Percentiles rank a stretch among this genome's conserved stretches.
phyloP scores from a whole-genome alignment of 257 asterid genomes.

The Echites panduratus region DNA sequence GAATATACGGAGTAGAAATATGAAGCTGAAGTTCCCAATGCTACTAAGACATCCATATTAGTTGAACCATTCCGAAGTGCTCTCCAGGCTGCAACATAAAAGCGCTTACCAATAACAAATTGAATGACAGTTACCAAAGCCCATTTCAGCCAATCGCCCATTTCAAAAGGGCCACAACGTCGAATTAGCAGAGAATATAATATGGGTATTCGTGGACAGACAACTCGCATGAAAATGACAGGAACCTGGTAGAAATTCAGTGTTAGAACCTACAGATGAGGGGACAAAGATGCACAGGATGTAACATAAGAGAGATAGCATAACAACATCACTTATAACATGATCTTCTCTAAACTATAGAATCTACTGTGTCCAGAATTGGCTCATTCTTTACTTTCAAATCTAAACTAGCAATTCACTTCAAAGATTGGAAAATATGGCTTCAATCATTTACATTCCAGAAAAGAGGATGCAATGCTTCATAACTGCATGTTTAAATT shows the following conservation, averaged over 20 bases:
- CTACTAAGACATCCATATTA: conserved; percentile 98
- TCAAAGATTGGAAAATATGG: not conserved
- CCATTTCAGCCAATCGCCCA: conserved; percentile 99
- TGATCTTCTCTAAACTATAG: not conserved
- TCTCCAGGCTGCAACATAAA: conserved; percentile 94
- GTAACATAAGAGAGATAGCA: not conserved
- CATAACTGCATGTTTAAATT: not conserved
- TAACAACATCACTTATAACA: not conserved
- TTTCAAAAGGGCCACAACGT: conserved; percentile 93
- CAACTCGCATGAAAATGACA: conserved; percentile 74
- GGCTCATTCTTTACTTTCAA: not conserved
- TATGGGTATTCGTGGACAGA: conserved; percentile 90
- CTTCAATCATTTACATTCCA: not conserved
- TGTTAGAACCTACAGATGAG: not conserved
- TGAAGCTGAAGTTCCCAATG: conserved; percentile 93
- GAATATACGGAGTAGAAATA: conserved; percentile 90
- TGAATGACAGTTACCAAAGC: conserved; percentile 81
- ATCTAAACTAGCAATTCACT: not conserved
- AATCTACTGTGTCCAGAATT: not conserved
- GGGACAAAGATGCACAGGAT: not conserved
- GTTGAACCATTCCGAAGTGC: conserved; percentile 96
- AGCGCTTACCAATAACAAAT: conserved; percentile 89
- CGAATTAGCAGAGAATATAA: conserved; percentile 71
- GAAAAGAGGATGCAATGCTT: not conserved
- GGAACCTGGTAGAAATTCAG: conserved; percentile 60